Conservation (phyloP, 805 yeast genomes). For the Wickerhamomyces silvicola region DNA sequence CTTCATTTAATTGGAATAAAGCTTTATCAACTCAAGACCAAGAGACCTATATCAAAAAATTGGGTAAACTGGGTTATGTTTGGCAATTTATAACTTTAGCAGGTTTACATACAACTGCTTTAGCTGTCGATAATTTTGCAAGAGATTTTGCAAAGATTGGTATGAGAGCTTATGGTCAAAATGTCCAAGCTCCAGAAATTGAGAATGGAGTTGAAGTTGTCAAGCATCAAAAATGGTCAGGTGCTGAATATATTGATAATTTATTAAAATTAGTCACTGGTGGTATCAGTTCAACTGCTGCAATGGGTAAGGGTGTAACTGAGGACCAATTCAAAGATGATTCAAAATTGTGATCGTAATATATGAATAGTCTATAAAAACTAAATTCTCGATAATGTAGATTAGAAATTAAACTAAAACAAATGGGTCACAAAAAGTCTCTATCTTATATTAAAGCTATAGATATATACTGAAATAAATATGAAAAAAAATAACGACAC, state of each 20-base stretch:
- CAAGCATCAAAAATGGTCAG: slow-evolving; percentile 98
- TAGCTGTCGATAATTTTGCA: slow-evolving; percentile 82
- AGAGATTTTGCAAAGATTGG: slow-evolving; percentile 73
- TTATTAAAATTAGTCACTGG: slow-evolving; percentile 87
- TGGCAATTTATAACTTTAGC: slow-evolving; percentile 99
- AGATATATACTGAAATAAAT: no score
- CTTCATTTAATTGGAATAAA: slow-evolving; percentile 95
- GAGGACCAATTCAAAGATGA: slow-evolving; percentile 81
- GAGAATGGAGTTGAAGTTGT: slow-evolving; percentile 89
- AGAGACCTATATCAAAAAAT: slow-evolving; percentile 81
- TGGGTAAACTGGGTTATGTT: slow-evolving; percentile 83
- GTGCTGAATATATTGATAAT: slow-evolving; percentile 93
- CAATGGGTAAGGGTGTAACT: slow-evolving; percentile 98
- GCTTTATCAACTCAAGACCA: slow-evolving; percentile 88
- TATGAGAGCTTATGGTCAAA: slow-evolving; percentile 92
- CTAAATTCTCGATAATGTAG: not conserved
- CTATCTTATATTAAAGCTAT: no score
- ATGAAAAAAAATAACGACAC: slow-evolving; percentile 9
- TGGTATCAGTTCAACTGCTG: slow-evolving; percentile 92
- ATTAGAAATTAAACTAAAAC: not conserved
- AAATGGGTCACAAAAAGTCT: not conserved
- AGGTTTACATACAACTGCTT: slow-evolving; percentile 92
- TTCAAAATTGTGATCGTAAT: slow-evolving; percentile 3
- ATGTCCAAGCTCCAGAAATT: slow-evolving; percentile 82
- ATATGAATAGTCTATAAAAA: not conserved